Base-by-base conservation (phyloP, 2,329 filamentous ascomycete species). In the Sclerotinia trifoliorum region DNA sequence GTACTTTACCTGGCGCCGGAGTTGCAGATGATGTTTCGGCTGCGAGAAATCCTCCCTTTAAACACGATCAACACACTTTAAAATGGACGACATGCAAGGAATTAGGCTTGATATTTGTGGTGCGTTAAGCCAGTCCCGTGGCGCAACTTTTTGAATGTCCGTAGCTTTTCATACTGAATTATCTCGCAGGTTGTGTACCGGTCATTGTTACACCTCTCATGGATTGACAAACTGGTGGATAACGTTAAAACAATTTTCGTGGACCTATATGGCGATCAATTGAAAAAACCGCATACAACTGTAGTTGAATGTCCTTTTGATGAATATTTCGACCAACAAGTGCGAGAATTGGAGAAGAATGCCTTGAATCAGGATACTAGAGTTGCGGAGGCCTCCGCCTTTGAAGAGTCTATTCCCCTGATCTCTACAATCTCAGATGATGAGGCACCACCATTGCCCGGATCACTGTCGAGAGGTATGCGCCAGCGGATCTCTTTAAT, bases 191-290 rank as follows among this genome's bases (percentile, higher is more conserved):
- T 94, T 72, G 95, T 99, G 72, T 99, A 99, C 80, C 92, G 96
- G 78, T 97, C 94, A 51, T 87, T 99, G 44, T 86, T 99, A 42
- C 94, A 97, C 79, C 86, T 99, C 11, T 94, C 92, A 17, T 99
- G 96, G 95, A 92, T 98, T 72, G 95, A 99, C 80, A 93, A 95
- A 79, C 89, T 99, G 60, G 88, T 99, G 73, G 94, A 97, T 77
- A 96, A 98, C 76, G 93, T 98, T 75, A 92, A 90, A 78, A 93
- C 91, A 13, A 89, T 99, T 46, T 99, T 98, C 77, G 85, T 95
- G 73, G 91, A 93, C 72, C 85, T 97, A 39, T 99, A 98, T 78
- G 91, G 89, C 73, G 90, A 95, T 69, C 91, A 97, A 79, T 82
- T 99, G 67, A 93, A 88, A 78, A 91, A 91, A 74, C 87, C 91